A percentile compares a stretch with the other conserved stretches of the same genome.
Conservation (phyloP, 2,329 filamentous ascomycete genomes). For the Dothideomycetes sp. region DNA sequence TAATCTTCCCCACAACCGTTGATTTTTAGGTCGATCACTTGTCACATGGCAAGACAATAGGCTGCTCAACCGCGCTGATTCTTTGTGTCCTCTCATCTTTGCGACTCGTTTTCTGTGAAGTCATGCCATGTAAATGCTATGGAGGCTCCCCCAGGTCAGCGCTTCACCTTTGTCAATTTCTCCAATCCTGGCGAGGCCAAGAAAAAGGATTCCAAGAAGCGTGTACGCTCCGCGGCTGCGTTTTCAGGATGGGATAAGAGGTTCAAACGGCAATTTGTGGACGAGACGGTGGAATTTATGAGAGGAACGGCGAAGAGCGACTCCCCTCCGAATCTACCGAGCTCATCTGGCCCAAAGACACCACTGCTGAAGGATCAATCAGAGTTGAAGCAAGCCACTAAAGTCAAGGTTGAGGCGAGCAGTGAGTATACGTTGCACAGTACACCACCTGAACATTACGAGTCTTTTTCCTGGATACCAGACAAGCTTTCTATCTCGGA, state of each 20-base stretch:
- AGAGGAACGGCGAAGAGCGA: not conserved
- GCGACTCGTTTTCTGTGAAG: too few relatives aligned
- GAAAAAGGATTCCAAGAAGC: conserved; percentile 17
- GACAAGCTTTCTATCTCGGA: not conserved
- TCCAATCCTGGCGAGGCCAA: conserved; percentile 14
- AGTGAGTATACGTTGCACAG: too few relatives aligned
- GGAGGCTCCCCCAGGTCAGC: not conserved
- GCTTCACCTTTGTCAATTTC: conserved; percentile 18
- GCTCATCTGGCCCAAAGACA: not conserved
- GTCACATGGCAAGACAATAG: too few relatives aligned
- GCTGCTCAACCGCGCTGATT: too few relatives aligned
- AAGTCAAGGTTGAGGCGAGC: too few relatives aligned
- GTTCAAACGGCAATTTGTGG: conserved; percentile 3
- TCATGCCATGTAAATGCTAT: too few relatives aligned
- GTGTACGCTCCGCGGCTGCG: conserved; percentile 18
- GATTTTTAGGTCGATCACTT: too few relatives aligned
- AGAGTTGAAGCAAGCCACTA: too few relatives aligned
- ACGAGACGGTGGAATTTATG: not conserved
- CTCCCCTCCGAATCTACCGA: not conserved
- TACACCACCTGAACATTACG: not conserved
- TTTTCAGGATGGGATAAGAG: conserved; percentile 15
- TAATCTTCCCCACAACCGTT: too few relatives aligned
- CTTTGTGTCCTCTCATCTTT: too few relatives aligned
- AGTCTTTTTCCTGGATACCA: not conserved
- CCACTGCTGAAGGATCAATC: not conserved